These are phyloP conservation scores for Rhizopogon sp. DNA, from an alignment of 768 basidiomycete species.

Conservation along the genomic window DNA sequence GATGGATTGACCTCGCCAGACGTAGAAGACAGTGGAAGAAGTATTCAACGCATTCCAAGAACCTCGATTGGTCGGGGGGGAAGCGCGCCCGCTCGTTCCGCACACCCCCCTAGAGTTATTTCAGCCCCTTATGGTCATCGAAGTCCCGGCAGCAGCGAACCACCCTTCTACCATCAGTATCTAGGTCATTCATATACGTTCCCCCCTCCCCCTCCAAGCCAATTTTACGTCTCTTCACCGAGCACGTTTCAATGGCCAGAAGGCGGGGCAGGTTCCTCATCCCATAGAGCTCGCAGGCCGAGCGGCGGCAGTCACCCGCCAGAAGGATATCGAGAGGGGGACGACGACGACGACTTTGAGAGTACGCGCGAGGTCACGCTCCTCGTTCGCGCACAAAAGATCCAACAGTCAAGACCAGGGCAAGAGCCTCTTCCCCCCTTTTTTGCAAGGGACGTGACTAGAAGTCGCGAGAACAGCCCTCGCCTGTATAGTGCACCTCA, in stretches of 20 bases:
- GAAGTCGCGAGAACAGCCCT: neutral
- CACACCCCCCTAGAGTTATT: slow-evolving; percentile 8
- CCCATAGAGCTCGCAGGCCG: slow-evolving; percentile 10
- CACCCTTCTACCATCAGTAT: slow-evolving; percentile 18
- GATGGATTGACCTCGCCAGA: neutral
- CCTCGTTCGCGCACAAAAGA: slow-evolving; percentile 17
- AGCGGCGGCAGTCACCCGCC: slow-evolving; percentile 4
- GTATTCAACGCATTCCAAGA: neutral
- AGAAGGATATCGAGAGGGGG: slow-evolving; percentile 8
- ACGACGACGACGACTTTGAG: slow-evolving; percentile 11
- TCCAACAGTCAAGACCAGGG: slow-evolving; percentile 15
- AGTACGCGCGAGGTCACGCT: slow-evolving; percentile 11
- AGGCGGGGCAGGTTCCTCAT: slow-evolving; percentile 43
- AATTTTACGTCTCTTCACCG: slow-evolving; percentile 10
- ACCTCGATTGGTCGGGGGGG: neutral
- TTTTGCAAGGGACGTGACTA: slow-evolving; percentile 1
- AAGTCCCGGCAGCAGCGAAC: slow-evolving; percentile 28
- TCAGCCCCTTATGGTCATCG: slow-evolving; percentile 21
- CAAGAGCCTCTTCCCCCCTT: slow-evolving; percentile 9
- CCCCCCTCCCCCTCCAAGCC: slow-evolving; percentile 19
- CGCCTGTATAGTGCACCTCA: neutral
- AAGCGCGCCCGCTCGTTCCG: neutral
- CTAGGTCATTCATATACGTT: slow-evolving; percentile 15
- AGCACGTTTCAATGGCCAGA: slow-evolving; percentile 32
- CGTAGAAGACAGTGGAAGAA: slow-evolving; percentile 1